Evolutionary conservation across 495 filamentous ascomycete species (phyloP), one percentile per base, ranked within the genome.

Genomic region (Ramalina peruviana): DNA sequence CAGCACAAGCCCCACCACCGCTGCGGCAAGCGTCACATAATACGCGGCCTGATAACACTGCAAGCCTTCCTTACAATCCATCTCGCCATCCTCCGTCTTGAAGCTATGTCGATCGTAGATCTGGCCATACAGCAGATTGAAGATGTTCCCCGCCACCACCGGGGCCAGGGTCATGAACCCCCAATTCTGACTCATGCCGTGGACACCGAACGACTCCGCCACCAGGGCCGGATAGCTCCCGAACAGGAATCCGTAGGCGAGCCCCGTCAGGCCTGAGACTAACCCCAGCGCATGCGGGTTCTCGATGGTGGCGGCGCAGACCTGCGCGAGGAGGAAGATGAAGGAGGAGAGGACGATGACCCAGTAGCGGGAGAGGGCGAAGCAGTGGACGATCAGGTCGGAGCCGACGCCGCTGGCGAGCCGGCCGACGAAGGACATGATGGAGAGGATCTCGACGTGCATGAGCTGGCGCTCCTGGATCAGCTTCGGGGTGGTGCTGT

Each of bases 241-340:
- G 60, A 96, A 97, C 3, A 97, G 73, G 57, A 94, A 86, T 1
- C 92, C 92, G 67, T 98, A 98, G 5, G 80, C 92, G 6, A 97
- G 70, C 12, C 92, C 92, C 5, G 83, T 94, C 39, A 95, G 72
- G 2, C 75, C 75, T 1, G 89, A 95, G 27, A 97, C 81, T 37
- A 85, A 63, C 53, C 73, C 79, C 3, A 97, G 80, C 30, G 75
- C 66, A 60, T 90, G 74, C 0, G 92, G 92, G 65, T 93, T 88
- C 52, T 73, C 71, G 55, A 96, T 79, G n/a, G 68, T 75, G 36
- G 88, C 66, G 5, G 86, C 92, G 52, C 74, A 83, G 16, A 94
- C 55, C 63, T 97, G 90, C 13, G 85, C 89, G 12, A 83, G 43
- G 37, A 76, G 80, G 69, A 97, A 97, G 60, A 94, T 75, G 33